Percentiles rank a stretch among this genome's conserved stretches.
Evolutionary conservation across 257 asterid species (phyloP).

Genomic region (Salvia rosmarinus): DNA sequence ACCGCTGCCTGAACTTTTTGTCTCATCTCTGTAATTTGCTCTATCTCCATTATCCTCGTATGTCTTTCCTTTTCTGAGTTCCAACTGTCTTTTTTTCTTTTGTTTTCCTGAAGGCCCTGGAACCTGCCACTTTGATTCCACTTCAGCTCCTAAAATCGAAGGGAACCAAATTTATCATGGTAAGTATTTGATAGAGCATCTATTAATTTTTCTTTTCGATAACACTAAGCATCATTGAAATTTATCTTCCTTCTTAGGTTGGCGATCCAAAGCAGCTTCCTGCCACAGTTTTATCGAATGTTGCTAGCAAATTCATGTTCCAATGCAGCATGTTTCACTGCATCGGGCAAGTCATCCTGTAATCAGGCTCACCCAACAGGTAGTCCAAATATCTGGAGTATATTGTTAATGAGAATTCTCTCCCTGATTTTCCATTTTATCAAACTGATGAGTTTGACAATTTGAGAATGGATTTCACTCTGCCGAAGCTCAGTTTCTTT

Average conservation of each 20-base stretch:
- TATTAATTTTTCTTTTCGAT: slow-evolving; percentile 26
- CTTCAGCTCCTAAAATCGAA: slow-evolving; percentile 91
- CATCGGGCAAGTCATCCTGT: slow-evolving; percentile 99
- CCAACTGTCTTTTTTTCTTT: slow-evolving; percentile 25
- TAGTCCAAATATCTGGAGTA: slow-evolving; percentile 34
- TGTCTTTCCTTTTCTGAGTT: slow-evolving; percentile 31
- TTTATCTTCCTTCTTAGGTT: slow-evolving; percentile 51
- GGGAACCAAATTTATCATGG: slow-evolving; percentile 95
- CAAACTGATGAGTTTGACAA: slow-evolving; percentile 13
- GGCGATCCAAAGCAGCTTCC: slow-evolving; percentile 99
- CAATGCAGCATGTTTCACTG: slow-evolving; percentile 98
- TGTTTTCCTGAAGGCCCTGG: slow-evolving; percentile 70
- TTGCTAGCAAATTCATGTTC: slow-evolving; percentile 86
- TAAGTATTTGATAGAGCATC: slow-evolving; percentile 41
- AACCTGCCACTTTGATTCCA: slow-evolving; percentile 97
- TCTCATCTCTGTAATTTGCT: slow-evolving; percentile 33
- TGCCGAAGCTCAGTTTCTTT: not conserved
- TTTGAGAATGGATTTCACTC: not conserved
- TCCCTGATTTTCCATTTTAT: slow-evolving; percentile 16
- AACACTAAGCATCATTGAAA: slow-evolving; percentile 34
- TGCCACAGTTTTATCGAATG: slow-evolving; percentile 91
- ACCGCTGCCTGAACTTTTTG: too few relatives aligned
- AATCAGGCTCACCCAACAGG: slow-evolving; percentile 94
- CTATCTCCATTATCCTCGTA: slow-evolving; percentile 23
- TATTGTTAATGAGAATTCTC: slow-evolving; percentile 23